Evolutionary conservation across 2,329 filamentous ascomycete species (phyloP), one percentile per base, ranked within the genome.

Genomic region (Neofusicoccum sp.): DNA sequence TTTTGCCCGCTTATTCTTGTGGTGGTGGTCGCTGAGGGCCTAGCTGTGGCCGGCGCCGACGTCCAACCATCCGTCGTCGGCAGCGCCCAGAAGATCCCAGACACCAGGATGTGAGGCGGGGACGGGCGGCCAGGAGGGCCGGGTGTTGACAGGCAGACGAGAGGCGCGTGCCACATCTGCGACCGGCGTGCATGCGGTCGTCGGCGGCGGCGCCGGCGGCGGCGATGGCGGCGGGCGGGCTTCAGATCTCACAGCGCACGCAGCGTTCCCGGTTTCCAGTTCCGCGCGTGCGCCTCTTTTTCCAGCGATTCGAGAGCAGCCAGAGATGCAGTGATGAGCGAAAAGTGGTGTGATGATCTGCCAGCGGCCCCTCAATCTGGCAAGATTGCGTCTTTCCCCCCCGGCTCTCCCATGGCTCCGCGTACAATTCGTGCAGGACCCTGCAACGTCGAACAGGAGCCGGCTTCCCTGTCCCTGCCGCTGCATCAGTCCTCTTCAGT

Each of bases 271-370:
- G 45, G 51, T 56, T 56, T 40, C 51, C 51, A 56, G 51, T 56
- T 56, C 38, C 51, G 51, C 51, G 51, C 51, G 26, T 43, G 51
- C 51, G 51, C 51, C 51, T 43, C 51, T 56, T 56, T 43, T 56
- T 56, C 38, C 51, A 56, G 51, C 51, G 51, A 56, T 56, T 56
- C 51, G 51, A 56, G 28, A 43, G 36, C 51, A 31, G 36, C 49
- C 11, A 20, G 24, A 54, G 49, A 31, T 54, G 49, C 49, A 54
- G 51, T 28, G 36, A 56, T 56, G 51, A 56, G 36, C 51, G 28
- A 56, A 56, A 56, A 56, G 51, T 56, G 51, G 51, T 56, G 51
- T 56, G 51, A 56, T 56, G 51, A 56, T 56, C 51, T 56, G 33
- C 51, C 36, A 28, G 38, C 38, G 51, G 51, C 36, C 51, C 51